These are phyloP conservation scores for Rhodomyrtus psidioides DNA, from an alignment of 441 rosid species.

Conservation along the genomic window DNA sequence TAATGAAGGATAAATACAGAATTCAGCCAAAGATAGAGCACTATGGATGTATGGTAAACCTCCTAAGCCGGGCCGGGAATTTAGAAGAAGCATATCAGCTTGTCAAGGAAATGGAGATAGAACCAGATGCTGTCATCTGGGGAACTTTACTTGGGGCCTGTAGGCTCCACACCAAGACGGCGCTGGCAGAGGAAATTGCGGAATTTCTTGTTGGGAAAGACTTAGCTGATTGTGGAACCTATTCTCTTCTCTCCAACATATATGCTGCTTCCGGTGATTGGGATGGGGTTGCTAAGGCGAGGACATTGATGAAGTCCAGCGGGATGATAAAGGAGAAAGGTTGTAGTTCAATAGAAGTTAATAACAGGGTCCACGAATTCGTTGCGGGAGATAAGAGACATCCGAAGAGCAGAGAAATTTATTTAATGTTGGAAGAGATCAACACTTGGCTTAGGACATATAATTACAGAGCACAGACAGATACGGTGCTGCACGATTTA, in stretches of 20 bases:
- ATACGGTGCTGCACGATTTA: slow-evolving; percentile 38
- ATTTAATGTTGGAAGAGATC: slow-evolving; percentile 44
- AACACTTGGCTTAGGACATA: slow-evolving; percentile 24
- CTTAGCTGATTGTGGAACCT: slow-evolving; percentile 50
- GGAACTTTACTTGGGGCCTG: slow-evolving; percentile 59
- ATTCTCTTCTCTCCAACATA: slow-evolving; percentile 46
- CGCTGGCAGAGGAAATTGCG: slow-evolving; percentile 43
- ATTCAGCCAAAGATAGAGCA: slow-evolving; percentile 58
- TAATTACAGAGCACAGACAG: slow-evolving; percentile 41
- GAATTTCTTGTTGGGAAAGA: slow-evolving; percentile 31
- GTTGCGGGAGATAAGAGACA: slow-evolving; percentile 51
- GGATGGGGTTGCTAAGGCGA: slow-evolving; percentile 45
- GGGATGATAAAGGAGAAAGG: slow-evolving; percentile 53
- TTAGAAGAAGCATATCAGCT: slow-evolving; percentile 49
- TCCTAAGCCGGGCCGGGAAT: slow-evolving; percentile 48
- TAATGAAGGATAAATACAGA: slow-evolving; percentile 34
- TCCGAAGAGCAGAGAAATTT: slow-evolving; percentile 41
- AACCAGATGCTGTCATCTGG: slow-evolving; percentile 46
- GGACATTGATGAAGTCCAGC: slow-evolving; percentile 49
- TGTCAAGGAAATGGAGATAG: slow-evolving; percentile 34
- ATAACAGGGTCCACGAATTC: slow-evolving; percentile 44
- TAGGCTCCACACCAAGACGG: slow-evolving; percentile 31
- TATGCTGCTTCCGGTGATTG: slow-evolving; percentile 46
- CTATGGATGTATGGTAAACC: slow-evolving; percentile 63
- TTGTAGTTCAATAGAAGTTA: slow-evolving; percentile 50